These are phyloP conservation scores for Blastocystis sp. DNA, from an alignment of 352 stramenopile genomes.

Conservation along the genomic window DNA sequence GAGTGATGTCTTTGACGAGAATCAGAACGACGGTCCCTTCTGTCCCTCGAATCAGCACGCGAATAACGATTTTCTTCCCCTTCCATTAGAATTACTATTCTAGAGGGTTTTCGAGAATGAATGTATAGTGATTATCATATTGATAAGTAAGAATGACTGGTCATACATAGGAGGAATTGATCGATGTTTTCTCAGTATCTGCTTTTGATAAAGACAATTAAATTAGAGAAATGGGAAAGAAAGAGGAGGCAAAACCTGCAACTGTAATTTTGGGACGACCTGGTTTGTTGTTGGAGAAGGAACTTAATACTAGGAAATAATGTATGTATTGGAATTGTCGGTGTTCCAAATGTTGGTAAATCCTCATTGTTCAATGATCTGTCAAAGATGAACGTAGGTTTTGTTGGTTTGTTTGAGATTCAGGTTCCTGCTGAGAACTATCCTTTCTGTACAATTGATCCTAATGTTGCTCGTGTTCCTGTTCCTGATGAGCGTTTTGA, in stretches of 20 bases:
- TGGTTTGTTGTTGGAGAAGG: conserved; percentile 88
- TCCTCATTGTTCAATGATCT: conserved; percentile 98
- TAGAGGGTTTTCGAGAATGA: not conserved
- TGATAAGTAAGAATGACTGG: conserved; percentile 7
- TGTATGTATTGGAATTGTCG: conserved; percentile 90
- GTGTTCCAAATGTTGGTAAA: conserved; percentile 98
- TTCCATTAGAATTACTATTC: conserved; percentile 28
- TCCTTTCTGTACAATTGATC: conserved; percentile 96
- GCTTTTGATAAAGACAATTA: not conserved
- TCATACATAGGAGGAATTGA: not conserved
- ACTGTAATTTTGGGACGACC: conserved; percentile 69
- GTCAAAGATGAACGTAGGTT: conserved; percentile 76
- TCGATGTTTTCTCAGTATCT: not conserved
- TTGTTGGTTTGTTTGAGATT: not conserved
- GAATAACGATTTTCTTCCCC: not conserved
- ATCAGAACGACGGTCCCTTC: not conserved
- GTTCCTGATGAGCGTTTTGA: conserved; percentile 97
- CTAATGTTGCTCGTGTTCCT: conserved; percentile 89
- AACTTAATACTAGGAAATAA: conserved; percentile 71
- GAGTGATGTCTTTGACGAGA: conserved; percentile 49
- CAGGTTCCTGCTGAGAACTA: conserved; percentile 79
- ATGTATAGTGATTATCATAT: not conserved
- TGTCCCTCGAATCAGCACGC: not conserved
- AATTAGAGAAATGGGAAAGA: conserved; percentile 64
- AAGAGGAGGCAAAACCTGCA: conserved; percentile 69